Percentiles rank a stretch among this genome's conserved stretches.
Conservation (phyloP, 164 flowering plant species). For the Paratinospora sagittata region DNA sequence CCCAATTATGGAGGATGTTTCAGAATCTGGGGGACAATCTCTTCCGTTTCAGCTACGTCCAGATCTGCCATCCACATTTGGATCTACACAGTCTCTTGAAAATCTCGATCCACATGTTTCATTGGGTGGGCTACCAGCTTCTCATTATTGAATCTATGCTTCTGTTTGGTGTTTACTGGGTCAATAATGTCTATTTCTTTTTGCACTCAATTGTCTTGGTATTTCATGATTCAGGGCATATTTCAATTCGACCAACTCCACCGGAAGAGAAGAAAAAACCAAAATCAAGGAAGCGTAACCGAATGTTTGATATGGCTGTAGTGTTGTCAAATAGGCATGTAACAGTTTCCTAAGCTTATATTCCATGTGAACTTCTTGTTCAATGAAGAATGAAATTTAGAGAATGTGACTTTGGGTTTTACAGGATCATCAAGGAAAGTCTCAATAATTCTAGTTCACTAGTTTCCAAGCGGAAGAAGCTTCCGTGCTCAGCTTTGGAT, state of each 20-base stretch:
- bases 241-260: slow-evolving; percentile 50
- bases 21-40: slow-evolving; percentile 29
- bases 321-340: slow-evolving; percentile 67
- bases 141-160: not conserved
- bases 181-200: not conserved
- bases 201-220: not conserved
- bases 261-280: slow-evolving; percentile 32
- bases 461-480: slow-evolving; percentile 32
- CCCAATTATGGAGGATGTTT: slow-evolving; percentile 30
- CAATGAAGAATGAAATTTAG: not conserved
- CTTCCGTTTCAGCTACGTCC: slow-evolving; percentile 23
- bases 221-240: slow-evolving; percentile 28
- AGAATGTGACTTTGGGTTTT: slow-evolving; percentile 10
- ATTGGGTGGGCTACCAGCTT: slow-evolving; percentile 38
- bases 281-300: slow-evolving; percentile 49
- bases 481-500: slow-evolving; percentile 47
- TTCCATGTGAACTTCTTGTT: slow-evolving; percentile 4
- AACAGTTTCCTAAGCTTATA: not conserved
- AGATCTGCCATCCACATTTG: slow-evolving; percentile 27
- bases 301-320: slow-evolving; percentile 35
- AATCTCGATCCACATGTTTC: slow-evolving; percentile 25
- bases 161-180: not conserved
- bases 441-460: slow-evolving; percentile 45
- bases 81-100: slow-evolving; percentile 22
- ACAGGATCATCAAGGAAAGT: slow-evolving; percentile 46